A percentile compares a stretch with the other conserved stretches of the same genome.
phyloP scores from a whole-genome alignment of 805 yeast genomes.

The Torulaspora indica region DNA sequence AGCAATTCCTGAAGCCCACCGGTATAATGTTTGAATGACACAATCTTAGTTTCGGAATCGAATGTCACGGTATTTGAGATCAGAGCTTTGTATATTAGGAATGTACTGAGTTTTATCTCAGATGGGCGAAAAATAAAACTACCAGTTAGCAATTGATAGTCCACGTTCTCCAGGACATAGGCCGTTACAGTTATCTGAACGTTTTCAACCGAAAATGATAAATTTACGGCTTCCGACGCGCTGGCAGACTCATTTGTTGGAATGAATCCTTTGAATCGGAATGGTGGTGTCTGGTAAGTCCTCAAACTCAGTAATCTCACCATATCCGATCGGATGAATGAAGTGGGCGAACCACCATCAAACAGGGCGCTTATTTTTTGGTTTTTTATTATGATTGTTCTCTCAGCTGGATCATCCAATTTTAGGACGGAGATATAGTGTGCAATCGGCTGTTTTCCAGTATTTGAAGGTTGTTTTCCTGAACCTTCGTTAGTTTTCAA shows the following conservation, averaged over 20 bases:
- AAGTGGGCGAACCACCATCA: not conserved
- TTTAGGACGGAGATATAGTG: not conserved
- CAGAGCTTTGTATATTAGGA: too few species aligned
- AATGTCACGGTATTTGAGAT: too few species aligned
- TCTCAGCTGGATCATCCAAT: not conserved
- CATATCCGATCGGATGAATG: not conserved
- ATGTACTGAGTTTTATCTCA: too few species aligned
- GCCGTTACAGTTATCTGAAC: not conserved
- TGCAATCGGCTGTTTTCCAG: too few species aligned
- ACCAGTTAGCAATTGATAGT: constrained; percentile 3
- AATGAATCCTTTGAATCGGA: not conserved
- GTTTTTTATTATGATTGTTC: not conserved
- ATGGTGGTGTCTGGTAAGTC: not conserved
- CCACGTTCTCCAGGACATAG: constrained; percentile 4
- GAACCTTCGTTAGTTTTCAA: too few species aligned
- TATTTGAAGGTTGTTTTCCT: too few species aligned
- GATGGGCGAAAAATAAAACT: constrained; percentile 3
- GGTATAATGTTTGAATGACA: too few species aligned
- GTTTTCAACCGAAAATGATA: too few species aligned
- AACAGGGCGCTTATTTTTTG: not conserved
- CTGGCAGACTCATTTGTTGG: too few species aligned
- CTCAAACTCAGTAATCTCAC: not conserved
- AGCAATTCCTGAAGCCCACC: too few species aligned
- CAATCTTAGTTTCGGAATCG: too few species aligned
- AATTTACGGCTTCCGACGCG: too few species aligned